phyloP scores from a whole-genome alignment of 345 rosid species.

The Syzygium grande region DNA sequence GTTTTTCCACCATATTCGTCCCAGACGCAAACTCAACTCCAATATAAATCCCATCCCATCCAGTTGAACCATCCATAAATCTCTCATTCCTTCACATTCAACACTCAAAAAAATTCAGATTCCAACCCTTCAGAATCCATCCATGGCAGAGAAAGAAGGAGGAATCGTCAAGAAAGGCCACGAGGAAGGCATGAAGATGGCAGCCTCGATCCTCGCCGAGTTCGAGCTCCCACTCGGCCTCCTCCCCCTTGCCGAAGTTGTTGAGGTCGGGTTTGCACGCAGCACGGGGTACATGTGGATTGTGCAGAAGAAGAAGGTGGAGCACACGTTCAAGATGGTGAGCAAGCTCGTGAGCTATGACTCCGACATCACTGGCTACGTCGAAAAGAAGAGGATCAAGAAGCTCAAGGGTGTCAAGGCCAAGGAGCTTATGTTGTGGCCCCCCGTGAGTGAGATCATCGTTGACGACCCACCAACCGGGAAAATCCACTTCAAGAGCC shows the following conservation, averaged over 20 bases:
- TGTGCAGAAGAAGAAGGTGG: conserved; percentile 39
- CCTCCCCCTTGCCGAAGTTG: conserved; percentile 40
- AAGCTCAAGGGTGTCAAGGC: conserved; percentile 57
- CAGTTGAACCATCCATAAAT: not conserved
- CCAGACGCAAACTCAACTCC: not conserved
- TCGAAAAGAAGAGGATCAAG: conserved; percentile 29
- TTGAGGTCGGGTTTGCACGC: conserved; percentile 46
- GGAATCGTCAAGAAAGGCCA: conserved; percentile 27
- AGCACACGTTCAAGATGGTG: conserved; percentile 38
- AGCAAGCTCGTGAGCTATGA: conserved; percentile 43
- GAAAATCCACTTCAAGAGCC: conserved; percentile 51
- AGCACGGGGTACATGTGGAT: conserved; percentile 52
- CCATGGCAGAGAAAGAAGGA: conserved; percentile 47
- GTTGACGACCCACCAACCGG: conserved; percentile 35
- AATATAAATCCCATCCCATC: conserved; percentile 9
- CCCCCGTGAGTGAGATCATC: conserved; percentile 27
- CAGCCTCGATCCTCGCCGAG: conserved; percentile 19
- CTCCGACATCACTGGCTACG: conserved; percentile 25
- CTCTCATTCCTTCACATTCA: not conserved
- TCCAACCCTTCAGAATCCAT: not conserved
- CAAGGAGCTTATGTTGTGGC: conserved; percentile 50
- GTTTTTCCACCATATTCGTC: conserved; percentile 20
- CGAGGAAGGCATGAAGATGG: conserved; percentile 30
- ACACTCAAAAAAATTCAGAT: not conserved
- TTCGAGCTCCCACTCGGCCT: conserved; percentile 46